Base-by-base conservation (phyloP, 805 yeast genomes). In the Barnettozyma pratensis region DNA sequence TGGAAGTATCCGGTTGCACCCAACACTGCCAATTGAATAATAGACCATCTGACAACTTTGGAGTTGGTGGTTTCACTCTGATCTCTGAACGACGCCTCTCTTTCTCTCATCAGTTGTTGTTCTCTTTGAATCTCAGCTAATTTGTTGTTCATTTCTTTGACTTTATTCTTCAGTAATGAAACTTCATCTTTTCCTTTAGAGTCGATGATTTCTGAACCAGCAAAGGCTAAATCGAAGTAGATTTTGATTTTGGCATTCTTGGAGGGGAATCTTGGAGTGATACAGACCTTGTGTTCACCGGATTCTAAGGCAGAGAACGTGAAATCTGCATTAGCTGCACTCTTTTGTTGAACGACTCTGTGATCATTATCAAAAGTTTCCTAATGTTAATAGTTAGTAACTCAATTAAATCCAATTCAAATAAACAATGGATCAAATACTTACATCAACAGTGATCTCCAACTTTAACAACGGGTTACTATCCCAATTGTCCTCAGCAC, bases 341-440 rank as follows among this genome's bases (percentile, higher is more conserved):
- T 79, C 59, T 74, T 79, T 65, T 88, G 96, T 51, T 74, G 66
- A 36, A 82, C 83, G 28, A 89, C 96, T 50, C 83, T 74, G 66
- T 91, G 92, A 66, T 86, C 79, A 62, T 83, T 81, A 68, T 89
- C 96, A 60, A 91, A 91, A 4, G 86, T 78, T 67, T 87, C 94
- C 61, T 72, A 62, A 7, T 11, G 10, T 5, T 11, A 6, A 5
- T 32, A 10, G 46, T 38, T 38, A 42, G 44, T 46, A 31, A 6
- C 12, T 10, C 11, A 30, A 9, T 35, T n/a, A 5, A 38, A 26
- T 9, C 7, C 19, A 14, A n/a, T 12, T 12, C 38, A 67, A 65
- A 7, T 12, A 11, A 5, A 64, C 62, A 3, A 63, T 56, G 26
- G 19, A 19, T 56, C 37, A 6, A 7, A 28, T 50, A 66, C 73